phyloP scores from a whole-genome alignment of 2,329 filamentous ascomycete species.

The Teratosphaeria pseudoeucalypti region DNA sequence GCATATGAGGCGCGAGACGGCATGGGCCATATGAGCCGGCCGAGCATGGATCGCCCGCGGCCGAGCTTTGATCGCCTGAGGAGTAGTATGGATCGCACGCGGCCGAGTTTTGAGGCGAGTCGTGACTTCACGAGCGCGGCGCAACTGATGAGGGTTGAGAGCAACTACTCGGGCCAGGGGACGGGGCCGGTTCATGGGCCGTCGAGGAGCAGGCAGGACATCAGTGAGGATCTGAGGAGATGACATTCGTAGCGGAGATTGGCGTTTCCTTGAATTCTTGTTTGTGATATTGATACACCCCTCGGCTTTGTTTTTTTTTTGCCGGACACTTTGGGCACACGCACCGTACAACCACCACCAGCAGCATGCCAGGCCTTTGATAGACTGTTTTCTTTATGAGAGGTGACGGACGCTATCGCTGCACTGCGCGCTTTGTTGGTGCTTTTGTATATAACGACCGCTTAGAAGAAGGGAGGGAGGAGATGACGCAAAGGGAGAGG shows the following conservation, averaged over 20 bases:
- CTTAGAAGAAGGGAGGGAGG: background rate
- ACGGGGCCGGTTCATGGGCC: background rate
- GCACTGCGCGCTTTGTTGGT: background rate
- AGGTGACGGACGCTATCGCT: background rate
- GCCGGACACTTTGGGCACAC: too few species aligned
- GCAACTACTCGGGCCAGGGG: slow-evolving; percentile 11
- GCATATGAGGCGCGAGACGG: slow-evolving; percentile 1
- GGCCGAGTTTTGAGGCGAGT: slow-evolving; percentile 75
- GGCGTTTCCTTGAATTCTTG: background rate
- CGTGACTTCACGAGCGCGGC: slow-evolving; percentile 88
- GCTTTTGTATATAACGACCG: slow-evolving; percentile 1
- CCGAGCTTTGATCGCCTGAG: slow-evolving; percentile 84
- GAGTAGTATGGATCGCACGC: slow-evolving; percentile 74
- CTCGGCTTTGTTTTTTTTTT: background rate
- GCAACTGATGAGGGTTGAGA: slow-evolving; percentile 70
- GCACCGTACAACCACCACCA: too few species aligned
- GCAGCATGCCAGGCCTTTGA: background rate
- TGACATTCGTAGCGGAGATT: background rate
- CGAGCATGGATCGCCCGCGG: slow-evolving; percentile 57
- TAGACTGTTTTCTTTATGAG: background rate
- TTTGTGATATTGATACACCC: background rate
- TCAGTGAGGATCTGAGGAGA: slow-evolving; percentile 8
- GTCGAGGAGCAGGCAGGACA: slow-evolving; percentile 5
- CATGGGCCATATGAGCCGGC: slow-evolving; percentile 24
- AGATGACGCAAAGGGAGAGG: background rate